A percentile compares a stretch with the other conserved stretches of the same genome.
These are phyloP conservation scores for Wickerhamomyces kurtzmanii DNA, from an alignment of 805 yeast genomes.

Conservation along the genomic window DNA sequence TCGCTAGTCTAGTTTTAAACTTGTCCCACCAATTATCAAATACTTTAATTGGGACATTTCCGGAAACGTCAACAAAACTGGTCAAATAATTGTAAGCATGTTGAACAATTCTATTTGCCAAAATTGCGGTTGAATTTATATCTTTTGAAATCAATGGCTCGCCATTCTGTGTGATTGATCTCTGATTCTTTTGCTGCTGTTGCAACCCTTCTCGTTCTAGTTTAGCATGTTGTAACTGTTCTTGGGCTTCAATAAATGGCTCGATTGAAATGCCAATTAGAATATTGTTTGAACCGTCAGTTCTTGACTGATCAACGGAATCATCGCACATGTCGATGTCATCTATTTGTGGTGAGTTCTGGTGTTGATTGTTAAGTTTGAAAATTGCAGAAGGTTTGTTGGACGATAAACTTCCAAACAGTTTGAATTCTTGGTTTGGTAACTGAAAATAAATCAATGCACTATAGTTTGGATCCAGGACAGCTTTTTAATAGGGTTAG, in stretches of 20 bases:
- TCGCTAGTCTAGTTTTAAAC: conserved; percentile 62
- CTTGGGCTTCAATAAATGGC: conserved; percentile 57
- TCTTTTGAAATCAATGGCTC: conserved; percentile 11
- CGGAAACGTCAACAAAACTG: conserved; percentile 73
- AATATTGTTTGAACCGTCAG: conserved; percentile 20
- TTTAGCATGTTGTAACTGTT: conserved; percentile 37
- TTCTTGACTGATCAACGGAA: conserved; percentile 25
- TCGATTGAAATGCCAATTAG: conserved; percentile 88
- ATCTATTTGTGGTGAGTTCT: conserved; percentile 31
- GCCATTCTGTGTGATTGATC: conserved; percentile 4
- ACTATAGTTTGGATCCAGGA: conserved; percentile 59
- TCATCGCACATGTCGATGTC: conserved; percentile 51
- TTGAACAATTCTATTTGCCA: conserved; percentile 83
- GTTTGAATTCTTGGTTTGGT: conserved; percentile 40
- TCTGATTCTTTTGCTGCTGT: conserved; percentile 8
- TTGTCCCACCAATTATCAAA: conserved; percentile 96
- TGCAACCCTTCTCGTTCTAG: conserved; percentile 10
- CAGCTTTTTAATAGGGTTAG: too few species aligned
- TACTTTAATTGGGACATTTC: conserved; percentile 78
- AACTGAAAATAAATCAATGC: conserved; percentile 88
- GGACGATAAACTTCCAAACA: conserved; percentile 53
- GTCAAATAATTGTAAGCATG: conserved; percentile 88
- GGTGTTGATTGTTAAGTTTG: conserved; percentile 44
- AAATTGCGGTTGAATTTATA: conserved; percentile 30
- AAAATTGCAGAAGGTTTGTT: conserved; percentile 88